These are phyloP conservation scores for Fusarium sp. DNA, from an alignment of 2,329 filamentous ascomycete species.

Conservation along the genomic window DNA sequence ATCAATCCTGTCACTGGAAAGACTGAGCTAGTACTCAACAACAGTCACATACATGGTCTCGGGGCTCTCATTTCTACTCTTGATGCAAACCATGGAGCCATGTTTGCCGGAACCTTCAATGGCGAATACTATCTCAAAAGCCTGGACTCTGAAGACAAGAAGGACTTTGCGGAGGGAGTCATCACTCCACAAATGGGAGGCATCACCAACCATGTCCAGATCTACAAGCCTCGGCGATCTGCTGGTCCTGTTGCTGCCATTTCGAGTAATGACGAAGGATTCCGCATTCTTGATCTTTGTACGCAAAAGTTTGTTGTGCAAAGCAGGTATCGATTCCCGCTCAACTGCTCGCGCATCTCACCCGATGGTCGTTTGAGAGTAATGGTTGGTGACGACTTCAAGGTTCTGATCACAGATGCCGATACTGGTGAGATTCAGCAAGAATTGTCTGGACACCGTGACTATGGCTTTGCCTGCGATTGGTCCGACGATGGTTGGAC, in stretches of 20 bases:
- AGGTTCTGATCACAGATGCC: constrained; percentile 76
- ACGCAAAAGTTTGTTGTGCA: constrained; percentile 70
- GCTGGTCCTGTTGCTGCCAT: constrained; percentile 69
- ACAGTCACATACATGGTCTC: constrained; percentile 55
- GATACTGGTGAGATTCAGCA: constrained; percentile 72
- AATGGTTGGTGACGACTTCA: constrained; percentile 77
- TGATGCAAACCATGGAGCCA: constrained; percentile 65
- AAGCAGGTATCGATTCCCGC: constrained; percentile 67
- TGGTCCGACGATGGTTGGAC: constrained; percentile 84
- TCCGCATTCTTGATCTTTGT: constrained; percentile 70
- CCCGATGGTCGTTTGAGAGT: constrained; percentile 78
- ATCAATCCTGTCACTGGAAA: constrained; percentile 65
- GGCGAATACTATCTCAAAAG: constrained; percentile 67
- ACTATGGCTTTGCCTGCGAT: constrained; percentile 82
- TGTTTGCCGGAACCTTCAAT: constrained; percentile 71
- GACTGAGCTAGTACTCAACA: constrained; percentile 60
- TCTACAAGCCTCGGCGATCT: constrained; percentile 67
- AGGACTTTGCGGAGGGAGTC: constrained; percentile 58
- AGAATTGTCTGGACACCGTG: constrained; percentile 72
- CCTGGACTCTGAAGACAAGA: constrained; percentile 57
- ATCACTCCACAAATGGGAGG: constrained; percentile 64
- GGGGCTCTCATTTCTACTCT: constrained; percentile 64
- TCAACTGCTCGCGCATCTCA: constrained; percentile 81
- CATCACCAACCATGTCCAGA: constrained; percentile 75
- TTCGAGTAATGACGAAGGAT: constrained; percentile 71